Evolutionary conservation across 176 grass and related monocot species (phyloP).

Genomic region (Cenchrus purpureus): DNA sequence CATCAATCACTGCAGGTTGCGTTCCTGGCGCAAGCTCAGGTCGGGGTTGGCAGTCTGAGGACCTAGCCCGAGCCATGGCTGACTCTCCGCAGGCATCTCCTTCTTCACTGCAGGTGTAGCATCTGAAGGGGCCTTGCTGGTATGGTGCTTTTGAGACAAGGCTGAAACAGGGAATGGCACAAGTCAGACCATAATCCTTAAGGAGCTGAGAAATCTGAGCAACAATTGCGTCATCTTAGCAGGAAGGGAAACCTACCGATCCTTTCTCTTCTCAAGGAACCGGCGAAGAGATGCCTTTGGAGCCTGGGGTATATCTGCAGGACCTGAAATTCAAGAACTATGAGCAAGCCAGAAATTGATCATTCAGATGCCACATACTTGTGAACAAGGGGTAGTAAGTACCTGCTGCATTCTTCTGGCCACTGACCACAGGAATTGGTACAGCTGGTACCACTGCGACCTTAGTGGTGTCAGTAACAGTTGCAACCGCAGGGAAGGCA

Average conservation of each 20-base stretch:
- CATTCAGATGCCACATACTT: neutral
- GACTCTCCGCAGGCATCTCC: slow-evolving; percentile 45
- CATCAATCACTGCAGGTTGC: neutral
- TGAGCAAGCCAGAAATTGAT: slow-evolving; percentile 13
- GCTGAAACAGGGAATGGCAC: slow-evolving; percentile 44
- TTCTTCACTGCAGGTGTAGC: slow-evolving; percentile 33
- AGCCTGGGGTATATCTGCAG: slow-evolving; percentile 71
- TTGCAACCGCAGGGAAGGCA: slow-evolving; percentile 8
- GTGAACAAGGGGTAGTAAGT: slow-evolving; percentile 12
- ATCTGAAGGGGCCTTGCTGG: slow-evolving; percentile 33
- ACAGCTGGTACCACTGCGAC: slow-evolving; percentile 31
- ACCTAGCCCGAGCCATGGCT: slow-evolving; percentile 69
- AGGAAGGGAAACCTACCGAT: slow-evolving; percentile 55
- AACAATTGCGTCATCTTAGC: neutral
- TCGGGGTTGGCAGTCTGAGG: slow-evolving; percentile 30
- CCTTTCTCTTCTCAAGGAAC: slow-evolving; percentile 90
- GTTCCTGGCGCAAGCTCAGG: neutral
- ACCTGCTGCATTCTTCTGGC: slow-evolving; percentile 58
- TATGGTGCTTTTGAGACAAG: slow-evolving; percentile 65
- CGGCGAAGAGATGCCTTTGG: slow-evolving; percentile 73
- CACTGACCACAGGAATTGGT: slow-evolving; percentile 26
- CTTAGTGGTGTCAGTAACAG: slow-evolving; percentile 34
- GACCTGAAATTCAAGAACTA: slow-evolving; percentile 13
- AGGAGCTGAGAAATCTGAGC: neutral
- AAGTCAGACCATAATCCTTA: neutral